These are phyloP conservation scores for Entrophospora sp. DNA, from an alignment of 192 early-diverging fungal species.

Conservation along the genomic window DNA sequence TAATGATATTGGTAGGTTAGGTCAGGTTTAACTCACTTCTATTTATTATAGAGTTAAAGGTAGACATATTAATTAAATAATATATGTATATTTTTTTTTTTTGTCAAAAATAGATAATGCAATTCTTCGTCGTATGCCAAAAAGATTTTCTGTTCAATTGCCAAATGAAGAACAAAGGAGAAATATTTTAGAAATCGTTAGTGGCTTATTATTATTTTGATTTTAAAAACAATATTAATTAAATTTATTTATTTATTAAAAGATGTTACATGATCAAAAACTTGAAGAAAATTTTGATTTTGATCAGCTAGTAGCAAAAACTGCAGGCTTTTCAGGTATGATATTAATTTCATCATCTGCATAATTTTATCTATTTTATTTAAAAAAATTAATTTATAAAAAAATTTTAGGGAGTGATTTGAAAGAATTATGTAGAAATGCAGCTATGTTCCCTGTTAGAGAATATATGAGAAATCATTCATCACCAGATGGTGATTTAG, in stretches of 20 bases:
- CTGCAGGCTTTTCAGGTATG: conserved; percentile 64
- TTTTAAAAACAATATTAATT: background rate
- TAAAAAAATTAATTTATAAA: too few species aligned
- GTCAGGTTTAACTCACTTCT: too few species aligned
- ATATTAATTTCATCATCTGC: background rate
- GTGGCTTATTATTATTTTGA: too few species aligned
- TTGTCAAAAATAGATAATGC: conserved; percentile 59
- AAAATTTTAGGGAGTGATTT: conserved; percentile 73
- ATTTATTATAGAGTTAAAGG: too few species aligned
- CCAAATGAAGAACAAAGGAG: conserved; percentile 77
- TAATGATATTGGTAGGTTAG: conserved; percentile 71
- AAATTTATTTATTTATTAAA: conserved; percentile 1
- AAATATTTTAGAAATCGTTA: conserved; percentile 69
- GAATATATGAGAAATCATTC: conserved; percentile 56
- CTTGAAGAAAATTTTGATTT: conserved; percentile 62
- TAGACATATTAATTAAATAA: too few species aligned
- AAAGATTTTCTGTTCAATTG: conserved; percentile 78
- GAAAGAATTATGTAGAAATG: conserved; percentile 95
- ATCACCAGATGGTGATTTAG: conserved; percentile 4
- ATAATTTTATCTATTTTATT: background rate
- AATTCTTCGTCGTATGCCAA: conserved; percentile 96
- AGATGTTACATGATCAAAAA: conserved; percentile 70
- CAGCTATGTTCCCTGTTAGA: conserved; percentile 91
- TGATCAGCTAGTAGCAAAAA: conserved; percentile 55
- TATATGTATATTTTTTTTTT: background rate